A percentile compares a stretch with the other conserved stretches of the same genome.
Conservation (phyloP, 441 rosid genomes). For the Eutrema salsugineum region DNA sequence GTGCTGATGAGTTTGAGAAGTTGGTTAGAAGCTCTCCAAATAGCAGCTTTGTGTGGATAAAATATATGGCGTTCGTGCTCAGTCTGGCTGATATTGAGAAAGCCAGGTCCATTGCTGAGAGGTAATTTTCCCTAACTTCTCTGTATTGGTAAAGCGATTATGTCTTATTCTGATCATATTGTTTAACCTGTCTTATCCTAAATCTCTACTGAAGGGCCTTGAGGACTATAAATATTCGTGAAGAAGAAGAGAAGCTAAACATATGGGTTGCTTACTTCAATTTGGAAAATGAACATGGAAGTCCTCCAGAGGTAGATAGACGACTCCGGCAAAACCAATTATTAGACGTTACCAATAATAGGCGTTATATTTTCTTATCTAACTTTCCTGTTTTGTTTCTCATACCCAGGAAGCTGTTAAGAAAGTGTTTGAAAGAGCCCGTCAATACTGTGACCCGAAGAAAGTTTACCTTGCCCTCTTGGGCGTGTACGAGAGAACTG, state of each 20-base stretch:
- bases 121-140: slow-evolving; percentile 43
- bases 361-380: background rate
- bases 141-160: background rate
- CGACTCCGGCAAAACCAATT: background rate
- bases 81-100: slow-evolving; percentile 78
- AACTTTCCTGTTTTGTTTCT: slow-evolving; percentile 18
- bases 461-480: slow-evolving; percentile 82
- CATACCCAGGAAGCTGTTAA: slow-evolving; percentile 74
- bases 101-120: slow-evolving; percentile 94
- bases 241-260: slow-evolving; percentile 94
- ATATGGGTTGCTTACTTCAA: slow-evolving; percentile 96
- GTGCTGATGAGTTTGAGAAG: slow-evolving; percentile 93
- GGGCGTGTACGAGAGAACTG: slow-evolving; percentile 83
- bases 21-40: slow-evolving; percentile 88
- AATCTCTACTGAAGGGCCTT: slow-evolving; percentile 65
- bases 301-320: slow-evolving; percentile 78
- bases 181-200: background rate
- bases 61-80: slow-evolving; percentile 88
- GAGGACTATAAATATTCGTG: slow-evolving; percentile 81
- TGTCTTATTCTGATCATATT: background rate
- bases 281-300: slow-evolving; percentile 92
- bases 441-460: slow-evolving; percentile 85
- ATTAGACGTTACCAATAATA: background rate
- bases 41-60: slow-evolving; percentile 94
- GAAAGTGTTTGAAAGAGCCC: slow-evolving; percentile 83